phyloP scores from a whole-genome alignment of 306 rosid species.

The Lagenaria siceraria region DNA sequence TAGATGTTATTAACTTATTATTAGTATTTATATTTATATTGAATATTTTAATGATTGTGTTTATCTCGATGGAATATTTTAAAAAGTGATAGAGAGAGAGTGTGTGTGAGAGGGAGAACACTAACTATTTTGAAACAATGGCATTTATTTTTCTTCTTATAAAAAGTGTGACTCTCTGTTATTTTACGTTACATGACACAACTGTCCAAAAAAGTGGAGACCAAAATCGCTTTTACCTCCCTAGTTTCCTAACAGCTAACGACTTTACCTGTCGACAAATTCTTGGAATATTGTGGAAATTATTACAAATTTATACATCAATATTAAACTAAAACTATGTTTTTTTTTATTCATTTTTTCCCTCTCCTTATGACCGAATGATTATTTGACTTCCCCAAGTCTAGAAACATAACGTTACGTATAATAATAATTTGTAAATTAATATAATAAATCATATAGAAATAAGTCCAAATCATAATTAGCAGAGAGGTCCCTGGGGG shows the following conservation, averaged over 20 bases:
- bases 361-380: neutral
- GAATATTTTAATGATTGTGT: too few relatives aligned
- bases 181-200: conserved; percentile 7
- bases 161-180: neutral
- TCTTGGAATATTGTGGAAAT: conserved; percentile 8
- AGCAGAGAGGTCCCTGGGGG: neutral
- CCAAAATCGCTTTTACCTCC: conserved; percentile 26
- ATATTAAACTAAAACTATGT: neutral
- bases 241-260: conserved; percentile 27
- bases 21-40: too few relatives aligned
- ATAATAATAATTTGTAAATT: neutral
- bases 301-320: neutral
- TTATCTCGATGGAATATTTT: neutral
- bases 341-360: too few relatives aligned
- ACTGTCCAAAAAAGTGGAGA: conserved; percentile 28
- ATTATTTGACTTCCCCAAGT: neutral
- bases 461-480: conserved; percentile 17
- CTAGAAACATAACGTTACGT: neutral
- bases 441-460: neutral
- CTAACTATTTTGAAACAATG: neutral
- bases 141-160: neutral
- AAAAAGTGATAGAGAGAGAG: neutral
- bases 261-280: conserved; percentile 49
- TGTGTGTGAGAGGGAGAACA: neutral
- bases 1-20: too few relatives aligned